phyloP scores from a whole-genome alignment of 2,329 filamentous ascomycete genomes.

The Ophiobolus disseminans region DNA sequence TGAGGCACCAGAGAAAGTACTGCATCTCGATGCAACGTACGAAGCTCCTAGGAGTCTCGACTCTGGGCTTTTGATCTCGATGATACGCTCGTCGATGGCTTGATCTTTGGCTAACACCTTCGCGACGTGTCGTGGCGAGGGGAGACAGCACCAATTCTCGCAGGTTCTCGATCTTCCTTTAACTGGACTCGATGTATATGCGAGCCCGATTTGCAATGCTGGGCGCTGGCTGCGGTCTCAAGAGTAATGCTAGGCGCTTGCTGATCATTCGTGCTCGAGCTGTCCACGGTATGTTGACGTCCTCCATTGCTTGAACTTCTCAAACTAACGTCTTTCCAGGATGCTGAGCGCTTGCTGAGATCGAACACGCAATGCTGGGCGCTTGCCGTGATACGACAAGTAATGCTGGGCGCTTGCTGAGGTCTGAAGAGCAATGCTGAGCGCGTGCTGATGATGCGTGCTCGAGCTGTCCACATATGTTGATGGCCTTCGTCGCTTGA shows the following conservation, averaged over 20 bases:
- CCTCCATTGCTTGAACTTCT: too few species aligned
- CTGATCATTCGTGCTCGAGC: too few species aligned
- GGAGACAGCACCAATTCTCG: background rate
- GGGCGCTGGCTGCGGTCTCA: too few species aligned
- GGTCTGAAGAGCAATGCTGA: slow-evolving; percentile 2
- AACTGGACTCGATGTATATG: too few species aligned
- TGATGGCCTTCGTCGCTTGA: background rate
- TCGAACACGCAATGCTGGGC: background rate
- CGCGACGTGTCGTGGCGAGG: background rate
- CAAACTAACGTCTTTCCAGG: too few species aligned
- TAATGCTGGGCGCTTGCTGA: slow-evolving; percentile 2
- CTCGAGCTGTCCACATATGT: background rate
- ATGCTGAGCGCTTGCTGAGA: too few species aligned
- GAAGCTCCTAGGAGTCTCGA: slow-evolving; percentile 1
- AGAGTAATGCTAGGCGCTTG: too few species aligned
- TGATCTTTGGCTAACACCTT: slow-evolving; percentile 3
- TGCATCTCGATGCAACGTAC: background rate
- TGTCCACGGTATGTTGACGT: too few species aligned
- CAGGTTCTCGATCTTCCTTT: background rate
- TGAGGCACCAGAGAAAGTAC: background rate
- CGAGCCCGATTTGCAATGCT: too few species aligned
- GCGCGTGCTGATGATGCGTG: background rate
- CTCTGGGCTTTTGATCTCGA: slow-evolving; percentile 1
- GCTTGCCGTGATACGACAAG: background rate
- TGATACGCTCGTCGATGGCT: background rate